Evolutionary conservation across 345 rosid genomes (phyloP), one percentile per base, ranked within the genome.

Genomic region (Linum lewisii): DNA sequence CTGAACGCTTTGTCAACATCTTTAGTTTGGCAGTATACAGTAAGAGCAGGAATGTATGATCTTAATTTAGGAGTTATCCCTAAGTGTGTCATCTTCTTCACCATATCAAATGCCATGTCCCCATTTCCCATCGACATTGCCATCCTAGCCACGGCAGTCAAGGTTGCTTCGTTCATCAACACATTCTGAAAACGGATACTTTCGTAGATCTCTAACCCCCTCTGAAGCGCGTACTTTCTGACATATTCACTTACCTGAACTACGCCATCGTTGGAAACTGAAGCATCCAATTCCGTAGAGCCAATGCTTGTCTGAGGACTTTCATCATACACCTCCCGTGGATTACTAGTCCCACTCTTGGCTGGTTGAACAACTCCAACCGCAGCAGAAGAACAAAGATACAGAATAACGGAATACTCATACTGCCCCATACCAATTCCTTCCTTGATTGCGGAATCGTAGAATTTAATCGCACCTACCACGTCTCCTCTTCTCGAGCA

Each of bases 321-420:
- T 54, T 59, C 70, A 24, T 22, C 62, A 34, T 64, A 56, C 45
- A 65, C 29, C 11, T 66, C 71, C 29, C 67, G 54, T 2, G 63
- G 51, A 63, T 58, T 72, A 54, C 61, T 62, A 47, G 66, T 74
- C 52, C 88, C 86, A 53, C 88, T 79, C 69, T 82, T 83, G 54
- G 84, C 88, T 59, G 84, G 93, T 66, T 68, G 77, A 64, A 79
- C 77, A 66, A 76, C 63, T 37, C 88, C 92, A 19, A 71, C 66
- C 60, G 93, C 88, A 18, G 87, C 88, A 72, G 86, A 86, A 55
- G 93, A 78, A 64, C 87, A 83, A 29, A 83, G 79, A 75, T 86
- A 81, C 67, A 83, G 52, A 54, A 83, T 57, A 18, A 81, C 82
- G 32, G 75, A 61, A 61, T 81, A 86, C 68, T 81, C 83, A 62